Percentiles rank a stretch among this genome's conserved stretches.
These are phyloP conservation scores for Mucor mucedo DNA, from an alignment of 371 early-diverging fungal species.

Conservation along the genomic window DNA sequence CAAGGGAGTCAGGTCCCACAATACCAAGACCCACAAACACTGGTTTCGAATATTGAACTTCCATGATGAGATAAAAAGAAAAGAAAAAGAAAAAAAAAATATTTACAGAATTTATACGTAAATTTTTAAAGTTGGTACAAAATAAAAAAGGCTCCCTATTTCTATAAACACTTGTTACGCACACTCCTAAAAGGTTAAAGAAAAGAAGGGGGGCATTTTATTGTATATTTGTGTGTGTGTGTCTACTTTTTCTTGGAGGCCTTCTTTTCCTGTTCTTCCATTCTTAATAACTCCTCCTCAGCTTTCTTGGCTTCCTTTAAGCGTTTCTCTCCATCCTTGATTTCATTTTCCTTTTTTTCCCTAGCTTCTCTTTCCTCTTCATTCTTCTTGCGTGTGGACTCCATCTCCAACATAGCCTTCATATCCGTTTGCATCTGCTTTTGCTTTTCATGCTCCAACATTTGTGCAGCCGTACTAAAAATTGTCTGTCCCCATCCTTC, in stretches of 20 bases:
- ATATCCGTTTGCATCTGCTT: constrained; percentile 53
- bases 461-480: constrained; percentile 83
- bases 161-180: background rate
- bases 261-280: constrained; percentile 36
- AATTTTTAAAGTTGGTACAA: constrained; percentile 1
- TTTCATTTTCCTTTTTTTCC: constrained; percentile 38
- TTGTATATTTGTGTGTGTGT: no score
- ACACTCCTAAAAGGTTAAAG: background rate
- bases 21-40: constrained; percentile 17
- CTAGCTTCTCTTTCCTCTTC: constrained; percentile 45
- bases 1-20: constrained; percentile 42
- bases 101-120: constrained; percentile 1
- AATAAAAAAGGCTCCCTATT: background rate
- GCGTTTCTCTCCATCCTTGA: constrained; percentile 34
- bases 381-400: constrained; percentile 41
- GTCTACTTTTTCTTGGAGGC: constrained; percentile 12
- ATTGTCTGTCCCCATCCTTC: constrained; percentile 88
- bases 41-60: constrained; percentile 1
- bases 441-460: constrained; percentile 69
- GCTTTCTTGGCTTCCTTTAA: constrained; percentile 42
- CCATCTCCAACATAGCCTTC: constrained; percentile 47
- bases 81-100: background rate
- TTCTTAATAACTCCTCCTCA: constrained; percentile 33
- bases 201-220: no score
- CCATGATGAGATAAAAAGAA: background rate